phyloP scores from a whole-genome alignment of 2,329 filamentous ascomycete genomes.

The Macrophomina phaseolina region DNA sequence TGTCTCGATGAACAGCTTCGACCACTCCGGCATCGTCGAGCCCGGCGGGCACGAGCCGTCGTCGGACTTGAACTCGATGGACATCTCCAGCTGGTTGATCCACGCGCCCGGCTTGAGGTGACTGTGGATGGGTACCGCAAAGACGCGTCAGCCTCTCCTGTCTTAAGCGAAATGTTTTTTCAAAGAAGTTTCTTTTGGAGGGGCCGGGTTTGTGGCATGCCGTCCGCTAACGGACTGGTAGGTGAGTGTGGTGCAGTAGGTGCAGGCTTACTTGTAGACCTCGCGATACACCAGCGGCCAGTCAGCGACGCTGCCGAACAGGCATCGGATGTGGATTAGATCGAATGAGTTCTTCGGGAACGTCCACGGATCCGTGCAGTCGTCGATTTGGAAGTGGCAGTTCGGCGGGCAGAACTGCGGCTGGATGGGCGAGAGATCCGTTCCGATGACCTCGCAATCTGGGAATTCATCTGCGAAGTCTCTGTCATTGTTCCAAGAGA shows the following conservation, averaged over 20 bases:
- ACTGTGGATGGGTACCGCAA: no score
- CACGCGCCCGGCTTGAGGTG: slow-evolving; percentile 36
- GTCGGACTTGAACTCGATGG: slow-evolving; percentile 34
- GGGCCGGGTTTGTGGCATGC: no score
- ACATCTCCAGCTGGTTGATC: slow-evolving; percentile 38
- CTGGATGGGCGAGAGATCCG: slow-evolving; percentile 55
- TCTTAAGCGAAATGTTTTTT: slow-evolving; percentile 40
- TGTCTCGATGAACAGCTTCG: slow-evolving; percentile 34
- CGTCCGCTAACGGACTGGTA: no score
- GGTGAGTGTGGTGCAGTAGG: no score
- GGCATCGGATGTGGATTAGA: slow-evolving; percentile 34
- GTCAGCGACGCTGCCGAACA: slow-evolving; percentile 35
- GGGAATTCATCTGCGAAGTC: slow-evolving; percentile 42
- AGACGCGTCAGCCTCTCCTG: no score
- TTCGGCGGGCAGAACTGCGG: slow-evolving; percentile 55
- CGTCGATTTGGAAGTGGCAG: slow-evolving; percentile 58
- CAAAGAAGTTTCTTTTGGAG: no score
- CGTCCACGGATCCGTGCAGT: slow-evolving; percentile 46
- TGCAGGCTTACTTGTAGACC: slow-evolving; percentile 30
- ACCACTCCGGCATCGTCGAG: slow-evolving; percentile 36
- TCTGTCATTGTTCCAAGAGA: no score
- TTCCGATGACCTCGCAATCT: slow-evolving; percentile 46
- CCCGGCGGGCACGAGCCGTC: slow-evolving; percentile 33
- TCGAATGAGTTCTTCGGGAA: slow-evolving; percentile 35
- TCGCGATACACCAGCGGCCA: slow-evolving; percentile 36